Evolutionary conservation across 2,329 filamentous ascomycete genomes (phyloP), one percentile per base, ranked within the genome.

Genomic region (Colletotrichum agaves): DNA sequence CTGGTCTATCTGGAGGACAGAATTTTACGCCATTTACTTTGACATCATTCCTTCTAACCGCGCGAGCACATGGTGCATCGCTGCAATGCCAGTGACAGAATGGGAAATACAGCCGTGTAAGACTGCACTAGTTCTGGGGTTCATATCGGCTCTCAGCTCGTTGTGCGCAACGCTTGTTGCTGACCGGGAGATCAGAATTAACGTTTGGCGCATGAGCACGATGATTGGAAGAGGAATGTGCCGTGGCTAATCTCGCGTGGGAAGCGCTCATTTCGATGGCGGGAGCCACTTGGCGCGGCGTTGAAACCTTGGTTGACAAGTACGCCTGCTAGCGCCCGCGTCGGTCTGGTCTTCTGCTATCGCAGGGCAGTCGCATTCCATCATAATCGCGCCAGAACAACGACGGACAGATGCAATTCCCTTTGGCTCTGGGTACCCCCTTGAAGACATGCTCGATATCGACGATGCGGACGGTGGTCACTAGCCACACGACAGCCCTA

Each of bases 181-280:
- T 59, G 50, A 43, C 56, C 23, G 53, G 52, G 21, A 37, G 17
- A 39, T 17, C 33, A 19, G 37, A 50, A 23, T 39, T 47, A 23
- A 17, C n/a, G 15, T 44, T 35, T 10, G 23, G 12, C 21, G 37
- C 50, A 27, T 58, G 58, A n/a, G 53, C 61, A 31, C 53, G 58
- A 46, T 63, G 63, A 49, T 63, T 62, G 56, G 65, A 49, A 52
- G 55, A 52, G 8, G 11, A 21, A 23, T 43, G 10, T 59, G 44
- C 49, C 59, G 44, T 63, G 63, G 43, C 39, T 61, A 71, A 70
- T 70, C 39, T 71, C 69, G 63, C 69, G 59, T 67, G 46, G 63
- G 49, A 23, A 67, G 39, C 27, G 35, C 43, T 63, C 57, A 63
- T 67, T 69, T 68, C 52, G 21, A 67, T 23, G 62, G 43, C 57